Percentiles rank a stretch among this genome's conserved stretches.
Conservation (phyloP, 2,329 filamentous ascomycete genomes). For the Alternaria arborescens region DNA sequence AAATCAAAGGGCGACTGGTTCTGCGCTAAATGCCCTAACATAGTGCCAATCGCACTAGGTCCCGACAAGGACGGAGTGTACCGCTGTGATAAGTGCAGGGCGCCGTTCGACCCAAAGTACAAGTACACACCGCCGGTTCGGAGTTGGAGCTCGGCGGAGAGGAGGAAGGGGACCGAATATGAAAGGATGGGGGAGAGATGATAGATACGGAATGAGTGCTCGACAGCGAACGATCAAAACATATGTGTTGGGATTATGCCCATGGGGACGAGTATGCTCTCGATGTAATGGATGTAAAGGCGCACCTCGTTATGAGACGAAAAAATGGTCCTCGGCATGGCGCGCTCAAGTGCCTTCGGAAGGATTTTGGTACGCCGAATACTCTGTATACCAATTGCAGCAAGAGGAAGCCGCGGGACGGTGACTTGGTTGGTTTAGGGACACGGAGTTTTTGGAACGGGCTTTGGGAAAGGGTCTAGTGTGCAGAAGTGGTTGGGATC, state of each 20-base stretch:
- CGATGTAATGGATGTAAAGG: not conserved
- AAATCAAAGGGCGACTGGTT: constrained; percentile 6
- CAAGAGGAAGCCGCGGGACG: not conserved
- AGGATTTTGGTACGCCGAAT: not conserved
- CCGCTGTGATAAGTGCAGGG: not conserved
- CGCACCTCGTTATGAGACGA: not conserved
- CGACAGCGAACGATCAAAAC: not conserved
- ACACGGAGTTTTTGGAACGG: not conserved
- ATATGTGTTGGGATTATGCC: not conserved
- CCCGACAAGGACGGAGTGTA: not conserved
- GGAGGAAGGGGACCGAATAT: constrained; percentile 2
- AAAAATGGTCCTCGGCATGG: not conserved
- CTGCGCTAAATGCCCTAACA: constrained; percentile 3
- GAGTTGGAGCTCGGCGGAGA: constrained; percentile 1
- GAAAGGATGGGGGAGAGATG: not conserved
- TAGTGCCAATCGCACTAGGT: not conserved
- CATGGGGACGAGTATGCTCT: not conserved
- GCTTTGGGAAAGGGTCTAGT: not conserved
- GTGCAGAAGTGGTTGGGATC: not conserved
- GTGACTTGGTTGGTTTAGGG: not conserved
- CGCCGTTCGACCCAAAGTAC: constrained; percentile 3
- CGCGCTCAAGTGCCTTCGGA: not conserved
- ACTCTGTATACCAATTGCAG: not conserved
- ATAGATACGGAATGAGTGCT: not conserved
- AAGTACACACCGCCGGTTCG: constrained; percentile 2